A percentile compares a stretch with the other conserved stretches of the same genome.
Conservation (phyloP, 2,329 filamentous ascomycete species). For the Ceratocystiopsis sp. region DNA sequence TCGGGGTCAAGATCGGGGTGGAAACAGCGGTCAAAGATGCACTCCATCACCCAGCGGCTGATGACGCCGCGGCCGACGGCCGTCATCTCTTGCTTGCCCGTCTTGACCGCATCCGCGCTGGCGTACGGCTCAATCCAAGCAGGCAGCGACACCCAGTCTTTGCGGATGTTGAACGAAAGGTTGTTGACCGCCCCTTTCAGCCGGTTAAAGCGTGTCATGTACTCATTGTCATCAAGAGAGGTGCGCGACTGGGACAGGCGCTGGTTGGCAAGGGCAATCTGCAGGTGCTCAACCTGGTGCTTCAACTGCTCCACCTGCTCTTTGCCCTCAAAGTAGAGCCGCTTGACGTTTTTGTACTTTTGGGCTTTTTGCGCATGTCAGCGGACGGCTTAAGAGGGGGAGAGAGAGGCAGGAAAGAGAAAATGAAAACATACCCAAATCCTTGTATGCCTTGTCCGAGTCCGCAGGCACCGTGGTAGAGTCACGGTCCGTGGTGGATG, state of each 20-base stretch:
- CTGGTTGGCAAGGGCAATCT: conserved; percentile 95
- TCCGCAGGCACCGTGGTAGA: conserved; percentile 19
- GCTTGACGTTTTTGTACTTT: conserved; percentile 97
- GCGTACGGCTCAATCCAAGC: conserved; percentile 64
- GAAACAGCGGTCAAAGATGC: conserved; percentile 83
- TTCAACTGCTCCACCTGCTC: conserved; percentile 78
- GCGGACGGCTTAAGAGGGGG: not conserved
- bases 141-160: conserved; percentile 76
- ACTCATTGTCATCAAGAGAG: conserved; percentile 89
- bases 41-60: conserved; percentile 75
- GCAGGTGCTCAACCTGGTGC: conserved; percentile 77
- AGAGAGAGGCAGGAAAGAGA: not conserved
- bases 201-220: conserved; percentile 72
- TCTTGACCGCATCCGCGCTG: conserved; percentile 69
- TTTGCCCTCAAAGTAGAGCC: conserved; percentile 92
- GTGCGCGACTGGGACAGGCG: conserved; percentile 87
- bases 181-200: conserved; percentile 91
- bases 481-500: conserved; percentile 23
- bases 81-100: conserved; percentile 95
- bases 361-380: conserved; percentile 22
- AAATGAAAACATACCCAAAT: conserved; percentile 29
- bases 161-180: conserved; percentile 86
- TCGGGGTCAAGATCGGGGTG: conserved; percentile 69
- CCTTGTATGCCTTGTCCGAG: conserved; percentile 38
- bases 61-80: conserved; percentile 82